phyloP scores from a whole-genome alignment of 73 alveolate species.

The Diophrys appendiculata region DNA sequence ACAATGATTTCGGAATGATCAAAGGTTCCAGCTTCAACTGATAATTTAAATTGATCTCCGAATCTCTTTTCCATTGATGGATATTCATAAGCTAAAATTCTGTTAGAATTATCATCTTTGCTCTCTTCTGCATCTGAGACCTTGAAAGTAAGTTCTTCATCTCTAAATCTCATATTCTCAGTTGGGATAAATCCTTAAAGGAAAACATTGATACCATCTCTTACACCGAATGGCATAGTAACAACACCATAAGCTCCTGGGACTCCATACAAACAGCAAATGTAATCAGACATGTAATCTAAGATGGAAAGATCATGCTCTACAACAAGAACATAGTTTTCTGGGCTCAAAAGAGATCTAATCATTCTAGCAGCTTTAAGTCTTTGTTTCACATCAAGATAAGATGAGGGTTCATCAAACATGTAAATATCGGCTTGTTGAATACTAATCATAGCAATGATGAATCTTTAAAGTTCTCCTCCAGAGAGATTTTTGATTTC shows the following conservation, averaged over 20 bases:
- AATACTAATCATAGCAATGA: conserved; percentile 94
- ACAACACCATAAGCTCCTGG: conserved; percentile 99
- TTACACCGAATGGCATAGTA: conserved; percentile 99
- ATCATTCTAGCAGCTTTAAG: conserved; percentile 94
- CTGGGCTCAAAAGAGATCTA: conserved; percentile 77
- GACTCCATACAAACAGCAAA: conserved; percentile 98
- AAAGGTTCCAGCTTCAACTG: conserved; percentile 90
- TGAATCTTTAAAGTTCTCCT: conserved; percentile 98
- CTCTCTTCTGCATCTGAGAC: conserved; percentile 65
- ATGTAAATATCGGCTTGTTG: conserved; percentile 95
- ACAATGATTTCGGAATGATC: conserved; percentile 95
- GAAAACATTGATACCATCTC: conserved; percentile 99
- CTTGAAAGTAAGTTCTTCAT: conserved; percentile 91
- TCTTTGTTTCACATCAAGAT: conserved; percentile 97
- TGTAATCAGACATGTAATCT: conserved; percentile 97
- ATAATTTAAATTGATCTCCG: conserved; percentile 74
- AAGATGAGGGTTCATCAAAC: conserved; percentile 99
- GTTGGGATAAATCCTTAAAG: conserved; percentile 98
- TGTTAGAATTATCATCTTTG: conserved; percentile 64
- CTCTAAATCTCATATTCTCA: conserved; percentile 99
- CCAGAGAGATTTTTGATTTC: conserved; percentile 94
- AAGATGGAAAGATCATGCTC: conserved; percentile 98
- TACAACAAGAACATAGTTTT: conserved; percentile 90
- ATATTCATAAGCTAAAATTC: conserved; percentile 69
- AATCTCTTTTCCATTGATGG: conserved; percentile 88